Evolutionary conservation across 176 grass and related monocot species (phyloP), one percentile per base, ranked within the genome.

Genomic region (Ananas comosus): DNA sequence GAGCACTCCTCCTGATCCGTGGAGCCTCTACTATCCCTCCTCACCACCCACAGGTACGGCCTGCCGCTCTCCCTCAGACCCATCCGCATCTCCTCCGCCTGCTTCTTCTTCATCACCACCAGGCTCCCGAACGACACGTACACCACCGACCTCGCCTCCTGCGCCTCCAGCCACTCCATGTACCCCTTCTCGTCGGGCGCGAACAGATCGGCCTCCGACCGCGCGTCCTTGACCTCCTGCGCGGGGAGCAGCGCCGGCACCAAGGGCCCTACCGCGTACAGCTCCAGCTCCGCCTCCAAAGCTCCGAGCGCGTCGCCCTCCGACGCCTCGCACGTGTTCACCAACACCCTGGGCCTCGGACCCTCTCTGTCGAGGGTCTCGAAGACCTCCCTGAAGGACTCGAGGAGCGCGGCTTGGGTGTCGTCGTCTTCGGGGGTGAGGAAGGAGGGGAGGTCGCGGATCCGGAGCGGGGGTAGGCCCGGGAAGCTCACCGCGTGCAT

Each of bases 71-170:
- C 80, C 51, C 68, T 73, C 70, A 96, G 76, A 47, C 74, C 85
- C 1, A 50, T 48, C 1, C 67, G 28, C 8, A 96, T 77, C 77
- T 96, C 82, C 66, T 75, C 65, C 67, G 85, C 58, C 72, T 91
- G 91, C 18, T 73, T 73, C 65, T 22, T 72, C 71, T 72, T 91
- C 76, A 88, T 76, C 67, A 59, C 1, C 51, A 77, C 63, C 24
- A 91, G 2, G 91, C 87, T 96, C 12, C 91, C 91, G 66, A 91
- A 91, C 1, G 91, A 92, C 80, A 92, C 87, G 70, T 92, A 92
- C 10, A 86, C 68, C 2, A 91, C 88, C 52, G 80, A 91, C 18
- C 74, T 71, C 10, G 63, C 65, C 47, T 68, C 78, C 67, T 71
- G 68, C 17, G 59, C 21, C 23, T 85, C 67, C 33, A 96, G 80